Evolutionary conservation across 2,329 filamentous ascomycete species (phyloP), one percentile per base, ranked within the genome.

Genomic region (Ophiostoma pallidulum): DNA sequence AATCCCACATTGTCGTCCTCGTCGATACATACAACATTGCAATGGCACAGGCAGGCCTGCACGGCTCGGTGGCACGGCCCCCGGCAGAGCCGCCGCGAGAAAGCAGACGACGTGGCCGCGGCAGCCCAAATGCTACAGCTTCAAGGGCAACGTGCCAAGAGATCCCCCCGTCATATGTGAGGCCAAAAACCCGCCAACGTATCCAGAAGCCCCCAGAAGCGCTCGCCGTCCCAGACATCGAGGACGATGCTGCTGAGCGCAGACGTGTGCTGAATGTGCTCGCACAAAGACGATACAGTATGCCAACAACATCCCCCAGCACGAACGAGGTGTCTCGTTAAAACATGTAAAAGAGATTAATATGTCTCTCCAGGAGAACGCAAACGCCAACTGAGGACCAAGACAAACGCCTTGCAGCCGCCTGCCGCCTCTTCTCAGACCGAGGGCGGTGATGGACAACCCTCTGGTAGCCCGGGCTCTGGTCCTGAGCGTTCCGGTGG

Each of bases 191-290:
- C 0, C 53, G 70, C 37, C 70, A 73, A 48, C 56, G 69, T 32
- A 50, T 60, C 9, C 58, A 64, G 51, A 73, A 71, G 54, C 50
- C 65, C 16, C 63, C 66, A 3, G 61, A 65, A 5, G n/a, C 57
- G 3, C 58, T 75, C 7, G 60, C 62, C 1, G 64, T 75, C 7
- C 72, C 73, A 5, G 57, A 72, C 41, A 71, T 74, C 16, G 67
- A 72, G 5, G 63, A 75, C 19, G 66, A 77, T 59, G 69, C 73
- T 1, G 62, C 66, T 3, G 73, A 77, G 58, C 64, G 74, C 19
- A 78, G 77, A 57, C 64, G 74, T 10, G 64, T 75, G 1, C 53
- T 77, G 19, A 77, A 76, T 47, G 70, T 77, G 9, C 58, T 78
- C 31, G 73, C 74, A 1, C 74, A 77, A 51, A 65, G 74, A 39